These are phyloP conservation scores for Phialophora chinensis DNA, from an alignment of 2,329 filamentous ascomycete species.

Conservation along the genomic window DNA sequence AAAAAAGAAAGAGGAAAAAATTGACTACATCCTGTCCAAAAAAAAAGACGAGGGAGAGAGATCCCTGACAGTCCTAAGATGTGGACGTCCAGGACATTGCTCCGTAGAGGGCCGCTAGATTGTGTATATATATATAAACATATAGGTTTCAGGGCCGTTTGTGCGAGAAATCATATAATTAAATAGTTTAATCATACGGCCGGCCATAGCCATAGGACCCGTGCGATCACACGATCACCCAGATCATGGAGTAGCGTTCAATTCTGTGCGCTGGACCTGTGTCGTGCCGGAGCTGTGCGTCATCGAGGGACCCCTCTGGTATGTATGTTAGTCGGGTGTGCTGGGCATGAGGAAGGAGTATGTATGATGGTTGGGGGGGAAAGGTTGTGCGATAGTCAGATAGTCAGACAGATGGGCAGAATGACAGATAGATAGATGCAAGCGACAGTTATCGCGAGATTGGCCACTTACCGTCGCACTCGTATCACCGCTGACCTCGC, in stretches of 20 bases:
- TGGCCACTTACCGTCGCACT: constrained; percentile 5
- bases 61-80: no score
- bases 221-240: background rate
- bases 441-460: background rate
- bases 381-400: background rate
- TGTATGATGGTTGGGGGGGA: background rate
- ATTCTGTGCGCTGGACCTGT: background rate
- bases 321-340: background rate
- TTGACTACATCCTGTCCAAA: no score
- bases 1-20: no score
- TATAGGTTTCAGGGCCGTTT: no score
- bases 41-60: no score
- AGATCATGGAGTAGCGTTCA: background rate
- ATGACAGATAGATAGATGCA: no score
- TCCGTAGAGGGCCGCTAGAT: no score
- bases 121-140: no score
- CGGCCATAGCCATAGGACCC: no score
- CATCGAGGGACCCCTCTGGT: background rate
- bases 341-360: background rate
- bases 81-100: no score
- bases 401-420: background rate
- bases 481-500: constrained; percentile 9
- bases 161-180: no score
- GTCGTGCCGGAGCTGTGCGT: constrained; percentile 1
- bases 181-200: no score